Evolutionary conservation across 495 filamentous ascomycete species (phyloP).

Genomic region (Xylaria sp.): DNA sequence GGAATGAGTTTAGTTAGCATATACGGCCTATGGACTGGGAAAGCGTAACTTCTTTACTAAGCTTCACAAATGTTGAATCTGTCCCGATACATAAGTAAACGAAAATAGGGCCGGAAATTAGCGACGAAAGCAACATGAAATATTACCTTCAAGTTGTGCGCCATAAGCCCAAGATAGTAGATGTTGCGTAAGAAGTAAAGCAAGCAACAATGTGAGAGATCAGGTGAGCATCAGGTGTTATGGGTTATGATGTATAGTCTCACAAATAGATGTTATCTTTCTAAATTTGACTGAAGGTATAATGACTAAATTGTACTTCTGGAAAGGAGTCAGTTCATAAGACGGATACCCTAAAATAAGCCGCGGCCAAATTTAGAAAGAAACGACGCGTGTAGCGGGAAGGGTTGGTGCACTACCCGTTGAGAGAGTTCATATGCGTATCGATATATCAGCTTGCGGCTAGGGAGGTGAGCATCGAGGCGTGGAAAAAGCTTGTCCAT

Average conservation of each 20-base stretch:
- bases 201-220: conserved; percentile 14
- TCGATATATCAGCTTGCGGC: neutral
- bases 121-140: neutral
- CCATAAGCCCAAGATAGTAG: neutral
- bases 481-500: conserved; percentile 14
- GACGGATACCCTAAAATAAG: neutral
- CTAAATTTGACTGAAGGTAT: neutral
- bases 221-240: too few relatives aligned
- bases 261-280: too few relatives aligned
- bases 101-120: neutral
- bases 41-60: neutral
- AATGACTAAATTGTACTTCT: neutral
- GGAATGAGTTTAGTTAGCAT: too few relatives aligned
- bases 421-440: neutral
- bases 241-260: too few relatives aligned
- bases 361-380: neutral
- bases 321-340: neutral
- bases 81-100: neutral
- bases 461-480: neutral
- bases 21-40: too few relatives aligned
- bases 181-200: conserved; percentile 3
- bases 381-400: neutral
- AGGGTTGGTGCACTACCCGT: neutral
- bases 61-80: neutral
- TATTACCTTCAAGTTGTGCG: neutral